These are phyloP conservation scores for Chamaecyparis obtusa DNA, from an alignment of 75 land plant species.

Conservation along the genomic window DNA sequence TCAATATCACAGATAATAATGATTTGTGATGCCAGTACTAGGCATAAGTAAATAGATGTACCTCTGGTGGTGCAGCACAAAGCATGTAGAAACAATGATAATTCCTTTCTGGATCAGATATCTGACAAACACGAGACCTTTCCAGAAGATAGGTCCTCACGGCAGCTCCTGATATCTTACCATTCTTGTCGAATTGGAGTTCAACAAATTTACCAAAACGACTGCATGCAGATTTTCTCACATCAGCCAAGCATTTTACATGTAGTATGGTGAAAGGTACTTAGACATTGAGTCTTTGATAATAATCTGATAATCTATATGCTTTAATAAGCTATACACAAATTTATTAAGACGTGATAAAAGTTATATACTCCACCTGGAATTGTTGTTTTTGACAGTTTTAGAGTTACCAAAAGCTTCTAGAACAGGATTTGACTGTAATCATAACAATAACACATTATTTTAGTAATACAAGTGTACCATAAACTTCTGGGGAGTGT, in stretches of 20 bases:
- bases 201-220: slow-evolving; percentile 98
- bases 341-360: neutral
- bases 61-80: slow-evolving; percentile 93
- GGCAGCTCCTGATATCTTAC: slow-evolving; percentile 93
- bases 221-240: slow-evolving; percentile 32
- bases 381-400: slow-evolving; percentile 72
- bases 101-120: slow-evolving; percentile 90
- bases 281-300: neutral
- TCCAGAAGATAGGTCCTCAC: slow-evolving; percentile 89
- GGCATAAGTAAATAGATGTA: slow-evolving; percentile 13
- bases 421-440: slow-evolving; percentile 73
- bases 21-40: neutral
- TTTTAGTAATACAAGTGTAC: neutral
- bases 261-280: neutral
- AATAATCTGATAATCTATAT: neutral
- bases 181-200: slow-evolving; percentile 82
- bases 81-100: slow-evolving; percentile 96
- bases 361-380: slow-evolving; percentile 37
- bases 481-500: neutral
- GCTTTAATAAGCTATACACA: neutral
- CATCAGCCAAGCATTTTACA: neutral
- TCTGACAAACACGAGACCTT: slow-evolving; percentile 94
- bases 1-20: slow-evolving; percentile 9
- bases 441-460: neutral
- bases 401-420: slow-evolving; percentile 83